Base-by-base conservation (phyloP, 2,329 filamentous ascomycete genomes). In the Fusarium anthophilum region DNA sequence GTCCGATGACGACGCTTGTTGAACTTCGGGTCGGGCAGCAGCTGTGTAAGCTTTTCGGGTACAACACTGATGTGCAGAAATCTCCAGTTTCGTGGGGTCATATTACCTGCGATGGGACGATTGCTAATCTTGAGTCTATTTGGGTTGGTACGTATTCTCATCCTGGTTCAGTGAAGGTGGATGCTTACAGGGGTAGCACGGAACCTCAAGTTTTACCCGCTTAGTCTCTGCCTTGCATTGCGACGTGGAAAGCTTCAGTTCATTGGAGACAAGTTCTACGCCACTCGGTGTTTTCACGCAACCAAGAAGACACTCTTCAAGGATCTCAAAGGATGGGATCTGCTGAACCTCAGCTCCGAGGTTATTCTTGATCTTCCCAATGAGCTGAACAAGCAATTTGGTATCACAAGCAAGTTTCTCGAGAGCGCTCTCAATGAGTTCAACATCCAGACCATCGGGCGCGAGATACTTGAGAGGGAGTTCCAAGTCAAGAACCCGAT, bases 101-200 rank as follows among this genome's bases (percentile, higher is more conserved):
- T 65, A 79, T 87, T 12, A 86, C 85, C 1, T 85, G 82, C 44
- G 85, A 81, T 32, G 85, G 85, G 1, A 84, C 83, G 2, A 80
- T 87, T 39, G 86, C 86, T 2, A 87, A 87, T 66, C 73, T 87
- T 0, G 86, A 87, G 71, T 84, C 85, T 3, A 83, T 87, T 1
- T 87, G 85, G 75, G 85, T 78, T 35, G 73, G 77, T 79, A 32
- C 10, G 77, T 79, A 43, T 44, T 13, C 8, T 10, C 5, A 11
- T 20, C 14, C 6, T n/a, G 2, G 24, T 24, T 2, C 2, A 8
- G 3, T 1, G 1, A 1, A 2, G 2, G 2, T 8, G 2, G 15
- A 53, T 53, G 39, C 64, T 79, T 32, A 80, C 53, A 43, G 13
- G 15, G 38, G 39, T 50, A 84, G 84, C 84, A 26, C 81, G 85